These are phyloP conservation scores for Leccinum longicurvipes DNA, from an alignment of 768 basidiomycete species.

Conservation along the genomic window DNA sequence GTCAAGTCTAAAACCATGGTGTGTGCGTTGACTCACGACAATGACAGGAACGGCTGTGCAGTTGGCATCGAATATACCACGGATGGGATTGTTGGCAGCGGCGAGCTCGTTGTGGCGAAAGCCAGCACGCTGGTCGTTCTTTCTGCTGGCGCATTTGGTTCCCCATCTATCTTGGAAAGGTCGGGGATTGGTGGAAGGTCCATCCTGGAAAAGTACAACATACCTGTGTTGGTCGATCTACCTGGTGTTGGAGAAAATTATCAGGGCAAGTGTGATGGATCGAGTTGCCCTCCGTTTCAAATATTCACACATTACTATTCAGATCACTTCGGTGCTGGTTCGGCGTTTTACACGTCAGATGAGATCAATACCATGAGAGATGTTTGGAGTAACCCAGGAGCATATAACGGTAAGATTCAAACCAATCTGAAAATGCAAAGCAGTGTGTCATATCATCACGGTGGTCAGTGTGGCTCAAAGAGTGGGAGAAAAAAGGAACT, in stretches of 20 bases:
- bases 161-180: constrained; percentile 53
- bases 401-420: not conserved
- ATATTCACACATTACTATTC: not conserved
- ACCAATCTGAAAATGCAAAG: not conserved
- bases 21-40: not conserved
- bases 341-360: not conserved
- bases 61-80: constrained; percentile 35
- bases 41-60: constrained; percentile 30
- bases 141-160: constrained; percentile 52
- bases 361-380: not conserved
- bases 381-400: not conserved
- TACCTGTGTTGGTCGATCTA: constrained; percentile 32
- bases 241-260: constrained; percentile 14
- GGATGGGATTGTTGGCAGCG: not conserved
- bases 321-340: not conserved
- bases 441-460: not conserved
- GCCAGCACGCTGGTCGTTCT: constrained; percentile 43
- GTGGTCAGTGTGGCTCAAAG: constrained; percentile 24
- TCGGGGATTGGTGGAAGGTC: constrained; percentile 62
- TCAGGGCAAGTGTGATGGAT: constrained; percentile 35
- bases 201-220: constrained; percentile 45
- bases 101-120: constrained; percentile 14
- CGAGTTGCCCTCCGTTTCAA: not conserved
- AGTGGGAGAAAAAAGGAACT: constrained; percentile 37
- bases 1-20: not conserved